These are phyloP conservation scores for Pulveroboletus sp. DNA, from an alignment of 768 basidiomycete species.

Conservation along the genomic window DNA sequence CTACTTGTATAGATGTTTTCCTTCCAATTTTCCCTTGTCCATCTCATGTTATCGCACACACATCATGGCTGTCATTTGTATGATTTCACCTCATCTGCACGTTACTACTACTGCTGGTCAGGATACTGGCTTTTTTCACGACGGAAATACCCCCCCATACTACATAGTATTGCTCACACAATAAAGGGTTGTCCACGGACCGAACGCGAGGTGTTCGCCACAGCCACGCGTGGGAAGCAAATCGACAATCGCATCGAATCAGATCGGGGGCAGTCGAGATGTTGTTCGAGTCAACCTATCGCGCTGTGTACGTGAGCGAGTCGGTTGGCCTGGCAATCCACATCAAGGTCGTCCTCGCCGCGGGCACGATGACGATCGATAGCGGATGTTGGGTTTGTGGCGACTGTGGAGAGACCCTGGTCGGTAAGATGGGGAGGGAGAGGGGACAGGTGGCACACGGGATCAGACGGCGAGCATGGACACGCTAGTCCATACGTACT, in stretches of 20 bases:
- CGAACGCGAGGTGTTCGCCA: background rate
- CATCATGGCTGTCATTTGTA: constrained; percentile 7
- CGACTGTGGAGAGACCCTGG: background rate
- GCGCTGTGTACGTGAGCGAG: constrained; percentile 12
- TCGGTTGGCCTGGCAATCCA: constrained; percentile 24
- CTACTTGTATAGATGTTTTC: constrained; percentile 51
- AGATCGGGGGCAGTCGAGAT: constrained; percentile 8
- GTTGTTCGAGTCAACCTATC: background rate
- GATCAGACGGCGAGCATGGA: background rate
- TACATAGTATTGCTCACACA: constrained; percentile 18
- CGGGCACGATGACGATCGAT: background rate
- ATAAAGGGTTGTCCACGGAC: no score
- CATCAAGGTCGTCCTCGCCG: constrained; percentile 13
- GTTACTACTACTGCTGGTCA: constrained; percentile 20
- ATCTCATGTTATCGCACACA: constrained; percentile 6
- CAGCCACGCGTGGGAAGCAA: constrained; percentile 23
- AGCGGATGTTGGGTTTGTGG: constrained; percentile 1
- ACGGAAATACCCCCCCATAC: constrained; percentile 20
- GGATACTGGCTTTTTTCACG: constrained; percentile 16
- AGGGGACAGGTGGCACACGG: background rate
- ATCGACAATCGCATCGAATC: constrained; percentile 7
- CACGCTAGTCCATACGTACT: constrained; percentile 2
- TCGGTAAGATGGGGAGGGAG: background rate
- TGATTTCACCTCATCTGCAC: constrained; percentile 9
- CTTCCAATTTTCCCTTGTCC: background rate